Conservation (phyloP, 495 filamentous ascomycete species). For the Aspergillus kassunensis region DNA sequence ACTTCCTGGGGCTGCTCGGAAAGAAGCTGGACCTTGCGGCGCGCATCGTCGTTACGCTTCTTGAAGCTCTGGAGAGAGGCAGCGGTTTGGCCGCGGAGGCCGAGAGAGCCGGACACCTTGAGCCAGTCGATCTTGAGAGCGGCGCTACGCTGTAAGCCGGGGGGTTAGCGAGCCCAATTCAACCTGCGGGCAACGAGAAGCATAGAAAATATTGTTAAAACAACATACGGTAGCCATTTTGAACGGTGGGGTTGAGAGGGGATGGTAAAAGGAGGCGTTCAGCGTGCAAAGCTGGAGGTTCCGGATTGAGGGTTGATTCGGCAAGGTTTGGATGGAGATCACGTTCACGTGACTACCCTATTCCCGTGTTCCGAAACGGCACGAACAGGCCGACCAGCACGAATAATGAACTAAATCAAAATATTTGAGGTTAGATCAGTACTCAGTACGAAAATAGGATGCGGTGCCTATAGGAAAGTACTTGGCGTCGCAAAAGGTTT, state of each 20-base stretch:
- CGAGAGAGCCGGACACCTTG: slow-evolving; percentile 84
- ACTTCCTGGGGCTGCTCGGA: slow-evolving; percentile 73
- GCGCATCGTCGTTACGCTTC: slow-evolving; percentile 98
- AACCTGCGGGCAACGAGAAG: neutral
- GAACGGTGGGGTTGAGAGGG: slow-evolving; percentile 38
- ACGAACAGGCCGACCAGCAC: slow-evolving; percentile 5
- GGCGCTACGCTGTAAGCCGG: slow-evolving; percentile 76
- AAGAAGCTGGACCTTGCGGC: slow-evolving; percentile 80
- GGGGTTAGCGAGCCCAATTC: slow-evolving; percentile 27
- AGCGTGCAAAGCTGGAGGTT: slow-evolving; percentile 39
- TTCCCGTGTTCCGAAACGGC: slow-evolving; percentile 34
- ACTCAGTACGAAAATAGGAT: too few species aligned
- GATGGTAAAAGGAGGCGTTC: slow-evolving; percentile 21
- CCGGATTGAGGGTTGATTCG: slow-evolving; percentile 41
- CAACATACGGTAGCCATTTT: slow-evolving; percentile 88
- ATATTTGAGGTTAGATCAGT: too few species aligned
- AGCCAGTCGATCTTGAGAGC: slow-evolving; percentile 99
- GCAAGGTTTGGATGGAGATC: slow-evolving; percentile 43
- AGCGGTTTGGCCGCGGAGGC: slow-evolving; percentile 91
- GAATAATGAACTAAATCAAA: too few species aligned
- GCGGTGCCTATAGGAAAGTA: too few species aligned
- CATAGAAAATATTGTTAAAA: neutral
- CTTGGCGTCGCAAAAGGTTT: slow-evolving; percentile 9
- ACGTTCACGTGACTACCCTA: slow-evolving; percentile 38
- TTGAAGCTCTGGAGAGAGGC: slow-evolving; percentile 92